These are phyloP conservation scores for Lactarius sp. DNA, from an alignment of 768 basidiomycete species.

Conservation along the genomic window DNA sequence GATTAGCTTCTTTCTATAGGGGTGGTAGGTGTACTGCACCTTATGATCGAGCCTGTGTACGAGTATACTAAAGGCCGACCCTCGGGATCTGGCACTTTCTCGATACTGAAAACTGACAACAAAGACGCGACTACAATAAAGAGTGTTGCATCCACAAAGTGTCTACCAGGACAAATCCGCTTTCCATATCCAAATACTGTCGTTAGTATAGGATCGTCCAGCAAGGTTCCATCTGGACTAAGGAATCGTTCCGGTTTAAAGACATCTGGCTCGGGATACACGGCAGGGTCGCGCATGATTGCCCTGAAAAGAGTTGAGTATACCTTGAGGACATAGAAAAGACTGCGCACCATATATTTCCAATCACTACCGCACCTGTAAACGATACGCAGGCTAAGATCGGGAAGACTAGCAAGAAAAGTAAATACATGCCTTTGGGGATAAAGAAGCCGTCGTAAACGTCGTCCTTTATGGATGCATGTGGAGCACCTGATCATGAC, in stretches of 20 bases:
- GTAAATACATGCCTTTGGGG: conserved; percentile 25
- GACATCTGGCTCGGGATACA: conserved; percentile 12
- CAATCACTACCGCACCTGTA: not conserved
- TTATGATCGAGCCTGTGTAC: not conserved
- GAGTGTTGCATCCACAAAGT: conserved; percentile 20
- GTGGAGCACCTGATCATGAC: conserved; percentile 23
- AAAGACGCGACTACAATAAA: conserved; percentile 13
- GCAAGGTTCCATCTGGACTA: conserved; percentile 27
- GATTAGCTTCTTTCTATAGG: not conserved
- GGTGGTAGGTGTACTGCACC: not conserved
- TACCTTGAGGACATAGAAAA: not conserved
- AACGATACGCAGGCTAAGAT: not conserved
- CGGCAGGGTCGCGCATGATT: conserved; percentile 25
- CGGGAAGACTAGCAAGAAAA: not conserved
- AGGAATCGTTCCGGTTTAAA: conserved; percentile 27
- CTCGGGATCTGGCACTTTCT: not conserved
- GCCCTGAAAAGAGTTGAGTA: conserved; percentile 16
- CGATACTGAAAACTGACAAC: conserved; percentile 1
- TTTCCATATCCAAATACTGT: conserved; percentile 25
- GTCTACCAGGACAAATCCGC: conserved; percentile 23
- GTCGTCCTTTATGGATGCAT: conserved; percentile 26
- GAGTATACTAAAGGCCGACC: not conserved
- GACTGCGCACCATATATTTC: conserved; percentile 4
- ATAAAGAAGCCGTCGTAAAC: conserved; percentile 30
- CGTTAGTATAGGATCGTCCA: conserved; percentile 28